Base-by-base conservation (phyloP, 2,329 filamentous ascomycete species). In the Ophiostoma australiae region DNA sequence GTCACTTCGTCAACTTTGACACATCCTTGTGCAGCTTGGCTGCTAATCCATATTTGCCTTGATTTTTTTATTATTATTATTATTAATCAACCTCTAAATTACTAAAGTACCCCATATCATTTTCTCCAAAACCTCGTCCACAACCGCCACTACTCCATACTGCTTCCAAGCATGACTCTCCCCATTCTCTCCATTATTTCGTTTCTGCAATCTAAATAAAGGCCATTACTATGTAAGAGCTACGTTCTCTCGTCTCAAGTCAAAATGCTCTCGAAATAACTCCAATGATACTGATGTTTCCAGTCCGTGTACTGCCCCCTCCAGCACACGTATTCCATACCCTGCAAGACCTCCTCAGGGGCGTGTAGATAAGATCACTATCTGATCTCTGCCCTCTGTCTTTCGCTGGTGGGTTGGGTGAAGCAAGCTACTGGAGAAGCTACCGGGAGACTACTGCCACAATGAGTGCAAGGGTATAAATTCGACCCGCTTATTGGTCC, bases 131-230 rank as follows among this genome's bases (percentile, higher is more conserved):
- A 20, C 8, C 20, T 48, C 17, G 44, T 8, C 44, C 44, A 48
- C 44, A 20, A 17, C 17, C 44, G 7, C 17, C 20, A 48, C 44
- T 15, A 48, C 52, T 23, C 4, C n/a, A 15, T 58, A 48, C 52
- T 23, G 4, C n/a, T 58, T 58, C 11, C 23, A 58, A 11, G 52
- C 52, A 27, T 58, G 11, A 27, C 52, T 58, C 23, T n/a, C 20
- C n/a, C 48, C n/a, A 13, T 23, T n/a, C 48, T 52, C 48, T 52
- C 48, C 17, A 52, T 58, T 58, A 8, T 58, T 58, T 58, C 23
- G 20, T 58, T 58, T 58, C 20, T 58, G 8, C 52, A 23, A 58
- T 58, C 52, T 58, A 58, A 58, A 27, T 31, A 58, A 58, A 58
- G 52, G 27, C 52, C 23, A 5, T 1, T 31, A 31, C 27, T 31